phyloP scores from a whole-genome alignment of 192 early-diverging fungal species.

The Hyaloraphidium curvatum region DNA sequence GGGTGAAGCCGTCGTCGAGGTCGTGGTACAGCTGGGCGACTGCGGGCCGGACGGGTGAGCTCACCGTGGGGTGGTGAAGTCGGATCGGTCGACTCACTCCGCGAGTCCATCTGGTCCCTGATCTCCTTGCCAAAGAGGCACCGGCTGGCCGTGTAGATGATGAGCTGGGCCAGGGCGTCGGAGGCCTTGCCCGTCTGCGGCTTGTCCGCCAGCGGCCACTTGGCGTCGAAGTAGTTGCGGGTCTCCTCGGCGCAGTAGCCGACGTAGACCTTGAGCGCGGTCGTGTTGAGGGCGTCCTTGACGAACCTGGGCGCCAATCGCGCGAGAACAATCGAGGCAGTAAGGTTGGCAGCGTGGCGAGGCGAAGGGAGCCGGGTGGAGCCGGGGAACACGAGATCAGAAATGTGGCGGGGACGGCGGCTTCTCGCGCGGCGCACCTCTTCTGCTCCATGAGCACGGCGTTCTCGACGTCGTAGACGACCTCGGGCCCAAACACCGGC shows the following conservation, averaged over 20 bases:
- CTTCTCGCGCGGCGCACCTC: no score
- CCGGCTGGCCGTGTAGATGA: slow-evolving; percentile 83
- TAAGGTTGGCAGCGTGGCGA: no score
- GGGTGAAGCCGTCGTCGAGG: slow-evolving; percentile 79
- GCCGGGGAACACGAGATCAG: background rate
- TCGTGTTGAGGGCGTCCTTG: slow-evolving; percentile 73
- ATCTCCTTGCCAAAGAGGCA: slow-evolving; percentile 92
- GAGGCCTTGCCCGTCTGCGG: slow-evolving; percentile 46
- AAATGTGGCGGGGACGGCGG: no score
- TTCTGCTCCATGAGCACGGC: slow-evolving; percentile 95
- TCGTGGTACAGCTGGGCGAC: slow-evolving; percentile 87
- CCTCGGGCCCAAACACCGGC: slow-evolving; percentile 82
- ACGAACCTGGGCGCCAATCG: slow-evolving; percentile 51
- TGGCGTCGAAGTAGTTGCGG: slow-evolving; percentile 48
- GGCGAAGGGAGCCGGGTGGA: no score
- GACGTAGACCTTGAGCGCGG: slow-evolving; percentile 72
- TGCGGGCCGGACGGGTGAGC: slow-evolving; percentile 11
- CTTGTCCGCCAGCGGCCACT: slow-evolving; percentile 25
- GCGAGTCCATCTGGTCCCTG: slow-evolving; percentile 48
- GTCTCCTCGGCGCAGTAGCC: slow-evolving; percentile 72
- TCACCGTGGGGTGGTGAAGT: background rate
- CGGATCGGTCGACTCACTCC: slow-evolving; percentile 8
- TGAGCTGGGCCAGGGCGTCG: slow-evolving; percentile 67
- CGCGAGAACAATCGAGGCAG: background rate
- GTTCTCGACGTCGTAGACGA: slow-evolving; percentile 92